Percentiles rank a stretch among this genome's conserved stretches.
These are phyloP conservation scores for Penicillium malachiteum DNA, from an alignment of 495 filamentous ascomycete genomes.

Conservation along the genomic window DNA sequence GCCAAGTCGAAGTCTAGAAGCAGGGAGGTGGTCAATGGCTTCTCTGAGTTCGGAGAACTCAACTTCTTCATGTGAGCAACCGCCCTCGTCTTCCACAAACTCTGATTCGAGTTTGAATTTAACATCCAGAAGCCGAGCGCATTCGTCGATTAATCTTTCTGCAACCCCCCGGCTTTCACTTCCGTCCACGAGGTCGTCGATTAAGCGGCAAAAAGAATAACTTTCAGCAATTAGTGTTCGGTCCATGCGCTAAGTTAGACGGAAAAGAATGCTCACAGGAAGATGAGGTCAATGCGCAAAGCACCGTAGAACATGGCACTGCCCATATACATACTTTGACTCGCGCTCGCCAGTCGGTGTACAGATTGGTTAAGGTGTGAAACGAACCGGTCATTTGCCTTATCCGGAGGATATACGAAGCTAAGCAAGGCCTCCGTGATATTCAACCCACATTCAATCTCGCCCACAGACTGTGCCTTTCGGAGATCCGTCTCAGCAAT, in stretches of 20 bases:
- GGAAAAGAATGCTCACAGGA: conserved; percentile 41
- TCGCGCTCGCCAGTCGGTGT: conserved; percentile 58
- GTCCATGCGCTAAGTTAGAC: neutral
- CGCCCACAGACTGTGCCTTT: too few relatives aligned
- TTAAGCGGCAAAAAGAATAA: conserved; percentile 70
- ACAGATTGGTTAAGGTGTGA: too few relatives aligned
- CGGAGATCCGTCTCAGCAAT: conserved; percentile 49
- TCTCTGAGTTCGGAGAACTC: conserved; percentile 5
- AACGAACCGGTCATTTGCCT: neutral
- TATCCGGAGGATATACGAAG: too few relatives aligned
- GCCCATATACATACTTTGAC: conserved; percentile 67
- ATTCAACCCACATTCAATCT: too few relatives aligned
- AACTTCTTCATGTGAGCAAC: neutral
- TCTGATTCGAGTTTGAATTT: conserved; percentile 3
- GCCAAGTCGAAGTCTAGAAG: conserved; percentile 44
- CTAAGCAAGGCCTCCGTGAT: too few relatives aligned
- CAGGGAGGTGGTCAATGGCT: conserved; percentile 50
- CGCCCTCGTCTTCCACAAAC: conserved; percentile 1
- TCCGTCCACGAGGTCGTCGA: conserved; percentile 67
- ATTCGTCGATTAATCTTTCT: conserved; percentile 9
- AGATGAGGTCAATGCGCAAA: conserved; percentile 62
- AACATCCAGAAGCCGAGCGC: conserved; percentile 7
- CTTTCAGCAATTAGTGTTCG: conserved; percentile 8
- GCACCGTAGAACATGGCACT: conserved; percentile 61
- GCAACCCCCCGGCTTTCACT: conserved; percentile 30